Conservation (phyloP, 176 grass and related monocot genomes). For the Hordeum vulgare region MorexV3_pseudomolecules_assembly NC_058523.1:385785679-385786178, state of each 20-base stretch:
- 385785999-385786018: constrained; percentile 85
- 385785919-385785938: constrained; percentile 84
- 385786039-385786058: constrained; percentile 83
- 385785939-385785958: constrained; percentile 64
- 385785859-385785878: constrained; percentile 58
- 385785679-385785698: background rate
- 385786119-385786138: constrained; percentile 41
- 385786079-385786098: constrained; percentile 72
- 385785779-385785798: constrained; percentile 61
- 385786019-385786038: constrained; percentile 80
- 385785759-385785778: constrained; percentile 60
- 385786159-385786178: background rate
- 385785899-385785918: constrained; percentile 38
- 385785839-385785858: constrained; percentile 54
- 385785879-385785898: constrained; percentile 32
- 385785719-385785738: constrained; percentile 76
- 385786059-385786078: constrained; percentile 73
- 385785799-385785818: constrained; percentile 24
- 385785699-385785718: background rate
- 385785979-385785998: constrained; percentile 70
- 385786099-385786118: constrained; percentile 38
- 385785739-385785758: constrained; percentile 90
- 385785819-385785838: constrained; percentile 12
- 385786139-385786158: constrained; percentile 78
- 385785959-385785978: constrained; percentile 91